Percentiles rank a stretch among this genome's conserved stretches.
Conservation (phyloP, 83 land plant genomes). For the Thuja plicata region DNA sequence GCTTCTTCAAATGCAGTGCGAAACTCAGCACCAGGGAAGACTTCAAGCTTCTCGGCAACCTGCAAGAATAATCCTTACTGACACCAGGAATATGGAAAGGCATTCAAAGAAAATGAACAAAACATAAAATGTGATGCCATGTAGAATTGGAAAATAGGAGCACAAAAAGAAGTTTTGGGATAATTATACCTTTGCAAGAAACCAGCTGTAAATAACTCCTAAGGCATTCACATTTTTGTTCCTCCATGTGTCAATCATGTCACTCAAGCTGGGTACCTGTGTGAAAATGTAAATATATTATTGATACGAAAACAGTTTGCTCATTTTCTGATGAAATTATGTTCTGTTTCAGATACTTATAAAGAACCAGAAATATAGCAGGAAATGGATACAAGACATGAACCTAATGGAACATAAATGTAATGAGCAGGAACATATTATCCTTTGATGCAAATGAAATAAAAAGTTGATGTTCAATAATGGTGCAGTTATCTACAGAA, state of each 20-base stretch:
- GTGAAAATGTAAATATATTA: neutral
- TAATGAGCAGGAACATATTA: neutral
- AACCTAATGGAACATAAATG: neutral
- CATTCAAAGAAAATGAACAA: neutral
- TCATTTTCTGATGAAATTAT: neutral
- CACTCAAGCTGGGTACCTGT: constrained; percentile 74
- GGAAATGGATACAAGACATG: neutral
- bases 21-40: constrained; percentile 88
- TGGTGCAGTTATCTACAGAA: neutral
- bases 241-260: constrained; percentile 86
- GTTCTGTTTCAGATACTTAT: neutral
- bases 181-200: constrained; percentile 76
- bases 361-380: neutral
- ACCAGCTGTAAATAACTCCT: constrained; percentile 84
- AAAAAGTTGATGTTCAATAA: neutral
- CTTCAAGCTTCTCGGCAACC: constrained; percentile 83
- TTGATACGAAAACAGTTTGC: neutral
- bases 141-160: neutral
- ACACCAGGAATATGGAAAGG: neutral
- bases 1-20: constrained; percentile 90
- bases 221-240: constrained; percentile 64
- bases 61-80: constrained; percentile 20
- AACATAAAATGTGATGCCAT: neutral
- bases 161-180: neutral
- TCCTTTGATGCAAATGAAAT: neutral